Evolutionary conservation across 2,329 filamentous ascomycete species (phyloP).

Genomic region (Dactylellina leptospora): DNA sequence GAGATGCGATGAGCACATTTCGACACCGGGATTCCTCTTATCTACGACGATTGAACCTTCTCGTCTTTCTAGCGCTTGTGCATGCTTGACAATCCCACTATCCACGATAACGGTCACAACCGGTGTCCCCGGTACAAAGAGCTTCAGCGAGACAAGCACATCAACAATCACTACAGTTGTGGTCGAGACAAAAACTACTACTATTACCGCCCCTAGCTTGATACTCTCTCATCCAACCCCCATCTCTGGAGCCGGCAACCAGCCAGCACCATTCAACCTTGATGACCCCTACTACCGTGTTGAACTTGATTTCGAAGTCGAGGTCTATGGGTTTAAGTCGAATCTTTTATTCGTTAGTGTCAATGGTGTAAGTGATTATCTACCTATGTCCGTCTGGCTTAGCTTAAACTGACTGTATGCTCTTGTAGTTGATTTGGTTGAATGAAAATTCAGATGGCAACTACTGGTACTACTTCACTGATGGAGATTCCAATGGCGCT

Average conservation of each 20-base stretch:
- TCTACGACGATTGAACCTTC: slow-evolving; percentile 31
- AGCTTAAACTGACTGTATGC: background rate
- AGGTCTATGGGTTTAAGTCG: slow-evolving; percentile 37
- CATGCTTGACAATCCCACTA: slow-evolving; percentile 40
- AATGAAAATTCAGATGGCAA: slow-evolving; percentile 22
- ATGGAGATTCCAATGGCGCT: slow-evolving; percentile 28
- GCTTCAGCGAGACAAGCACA: slow-evolving; percentile 10
- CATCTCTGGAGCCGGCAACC: background rate
- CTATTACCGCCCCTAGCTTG: slow-evolving; percentile 25
- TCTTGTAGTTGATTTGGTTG: slow-evolving; percentile 40
- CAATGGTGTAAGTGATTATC: slow-evolving; percentile 30
- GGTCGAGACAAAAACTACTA: slow-evolving; percentile 8
- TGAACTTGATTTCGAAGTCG: slow-evolving; percentile 29
- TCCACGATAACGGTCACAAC: slow-evolving; percentile 10
- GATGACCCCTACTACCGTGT: slow-evolving; percentile 37
- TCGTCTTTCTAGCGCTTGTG: slow-evolving; percentile 38
- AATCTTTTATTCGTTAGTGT: slow-evolving; percentile 24
- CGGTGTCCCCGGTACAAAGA: background rate
- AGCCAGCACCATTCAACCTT: background rate
- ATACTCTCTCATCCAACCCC: slow-evolving; percentile 9
- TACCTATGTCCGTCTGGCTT: background rate
- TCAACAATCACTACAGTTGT: background rate
- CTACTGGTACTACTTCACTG: slow-evolving; percentile 28
- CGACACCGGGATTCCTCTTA: slow-evolving; percentile 12
- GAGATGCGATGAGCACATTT: slow-evolving; percentile 12